Percentiles rank a stretch among this genome's conserved stretches.
phyloP scores from a whole-genome alignment of 768 basidiomycete species.

The Leccinum subtestaceum region DNA sequence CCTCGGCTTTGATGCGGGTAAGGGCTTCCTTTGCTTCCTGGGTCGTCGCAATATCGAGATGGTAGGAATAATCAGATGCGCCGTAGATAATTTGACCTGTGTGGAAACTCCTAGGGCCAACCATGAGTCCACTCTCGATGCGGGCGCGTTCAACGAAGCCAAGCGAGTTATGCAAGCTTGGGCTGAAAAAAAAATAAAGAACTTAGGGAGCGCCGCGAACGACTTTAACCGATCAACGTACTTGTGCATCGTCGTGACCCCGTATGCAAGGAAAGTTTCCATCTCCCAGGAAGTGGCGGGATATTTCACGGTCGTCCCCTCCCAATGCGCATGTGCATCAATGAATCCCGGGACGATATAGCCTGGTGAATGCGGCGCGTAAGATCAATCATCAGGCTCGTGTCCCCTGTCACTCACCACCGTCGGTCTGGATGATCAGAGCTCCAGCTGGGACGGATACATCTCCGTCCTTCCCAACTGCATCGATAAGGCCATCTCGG shows the following conservation, averaged over 20 bases:
- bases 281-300: conserved; percentile 73
- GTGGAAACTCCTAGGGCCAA: conserved; percentile 72
- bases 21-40: conserved; percentile 66
- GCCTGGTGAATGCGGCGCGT: conserved; percentile 36
- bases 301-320: conserved; percentile 47
- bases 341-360: conserved; percentile 71
- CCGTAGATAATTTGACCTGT: conserved; percentile 58
- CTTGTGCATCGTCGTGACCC: conserved; percentile 78
- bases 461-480: conserved; percentile 37
- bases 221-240: conserved; percentile 28
- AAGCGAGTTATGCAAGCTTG: conserved; percentile 59
- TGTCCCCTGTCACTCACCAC: conserved; percentile 42
- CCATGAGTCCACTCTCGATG: conserved; percentile 63
- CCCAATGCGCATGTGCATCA: conserved; percentile 77
- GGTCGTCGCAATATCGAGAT: conserved; percentile 62
- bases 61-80: conserved; percentile 48
- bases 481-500: conserved; percentile 57
- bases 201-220: not conserved
- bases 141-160: conserved; percentile 66
- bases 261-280: conserved; percentile 72
- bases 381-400: not conserved
- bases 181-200: conserved; percentile 36
- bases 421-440: conserved; percentile 53
- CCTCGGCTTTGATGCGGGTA: conserved; percentile 66
- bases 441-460: conserved; percentile 38